Evolutionary conservation across 192 early-diverging fungal species (phyloP).

Genomic region (Allomyces arbusculus): DNA sequence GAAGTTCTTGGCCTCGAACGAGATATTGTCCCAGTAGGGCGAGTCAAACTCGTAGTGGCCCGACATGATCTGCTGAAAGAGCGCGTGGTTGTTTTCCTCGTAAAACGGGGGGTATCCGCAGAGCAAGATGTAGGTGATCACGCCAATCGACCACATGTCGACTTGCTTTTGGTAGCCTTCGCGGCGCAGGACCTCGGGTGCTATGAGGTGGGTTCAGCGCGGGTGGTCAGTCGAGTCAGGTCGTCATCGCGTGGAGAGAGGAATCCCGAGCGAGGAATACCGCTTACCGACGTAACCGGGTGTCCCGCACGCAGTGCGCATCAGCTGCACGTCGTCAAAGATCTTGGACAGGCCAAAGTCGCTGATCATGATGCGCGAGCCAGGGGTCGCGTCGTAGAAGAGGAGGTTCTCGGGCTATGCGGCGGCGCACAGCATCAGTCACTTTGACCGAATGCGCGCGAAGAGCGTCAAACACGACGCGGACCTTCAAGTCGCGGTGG

Average conservation of each 20-base stretch:
- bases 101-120: constrained; percentile 79
- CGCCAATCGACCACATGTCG: constrained; percentile 88
- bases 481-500: constrained; percentile 90
- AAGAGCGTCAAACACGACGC: constrained; percentile 23
- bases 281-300: constrained; percentile 33
- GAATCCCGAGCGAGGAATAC: neutral
- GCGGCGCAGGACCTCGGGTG: constrained; percentile 67
- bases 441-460: neutral
- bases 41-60: constrained; percentile 55
- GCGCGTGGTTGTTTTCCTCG: constrained; percentile 34
- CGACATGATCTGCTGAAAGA: constrained; percentile 43
- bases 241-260: neutral
- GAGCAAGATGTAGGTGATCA: constrained; percentile 81
- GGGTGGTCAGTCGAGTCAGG: neutral
- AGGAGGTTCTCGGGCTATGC: neutral
- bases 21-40: constrained; percentile 60
- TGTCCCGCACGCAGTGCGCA: constrained; percentile 75
- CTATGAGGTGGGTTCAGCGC: constrained; percentile 27
- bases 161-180: constrained; percentile 50
- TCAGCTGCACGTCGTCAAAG: constrained; percentile 31
- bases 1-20: constrained; percentile 40
- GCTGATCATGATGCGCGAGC: constrained; percentile 60
- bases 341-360: constrained; percentile 93
- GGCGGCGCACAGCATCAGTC: neutral
- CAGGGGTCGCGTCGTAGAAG: constrained; percentile 9